Evolutionary conservation across 2,329 filamentous ascomycete species (phyloP).

Genomic region (Nothopassalora personata): DNA sequence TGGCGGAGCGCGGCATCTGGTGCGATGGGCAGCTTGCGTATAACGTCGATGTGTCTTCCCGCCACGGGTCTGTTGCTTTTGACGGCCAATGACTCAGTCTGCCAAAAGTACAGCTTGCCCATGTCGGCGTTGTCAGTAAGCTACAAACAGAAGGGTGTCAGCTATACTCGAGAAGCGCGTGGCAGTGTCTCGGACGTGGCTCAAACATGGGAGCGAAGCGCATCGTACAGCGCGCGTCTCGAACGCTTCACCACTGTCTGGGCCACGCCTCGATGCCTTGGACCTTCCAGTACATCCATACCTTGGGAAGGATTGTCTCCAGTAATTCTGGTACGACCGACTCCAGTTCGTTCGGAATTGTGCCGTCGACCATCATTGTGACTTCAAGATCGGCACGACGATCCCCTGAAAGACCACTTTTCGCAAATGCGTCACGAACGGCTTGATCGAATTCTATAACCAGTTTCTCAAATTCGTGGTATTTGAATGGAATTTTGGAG

Average conservation of each 20-base stretch:
- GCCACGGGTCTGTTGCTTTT: conserved; percentile 23
- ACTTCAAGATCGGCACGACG: conserved; percentile 48
- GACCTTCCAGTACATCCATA: too few species aligned
- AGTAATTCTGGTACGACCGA: conserved; percentile 47
- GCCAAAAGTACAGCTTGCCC: conserved; percentile 64
- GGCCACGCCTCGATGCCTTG: too few species aligned
- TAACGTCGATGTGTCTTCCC: conserved; percentile 48
- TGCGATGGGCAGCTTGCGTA: conserved; percentile 47
- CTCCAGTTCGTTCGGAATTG: conserved; percentile 48
- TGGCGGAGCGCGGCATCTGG: conserved; percentile 32
- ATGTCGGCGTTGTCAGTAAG: conserved; percentile 59
- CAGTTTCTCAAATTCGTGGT: conserved; percentile 43
- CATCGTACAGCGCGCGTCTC: too few species aligned
- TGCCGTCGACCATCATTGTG: conserved; percentile 48
- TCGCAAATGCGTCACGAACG: conserved; percentile 54
- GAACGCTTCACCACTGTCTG: too few species aligned
- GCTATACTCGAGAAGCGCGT: too few species aligned
- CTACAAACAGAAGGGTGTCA: too few species aligned
- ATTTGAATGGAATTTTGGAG: conserved; percentile 44
- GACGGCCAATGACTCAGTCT: conserved; percentile 62
- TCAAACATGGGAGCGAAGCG: too few species aligned
- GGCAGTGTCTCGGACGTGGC: too few species aligned
- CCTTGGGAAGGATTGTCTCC: conserved; percentile 45
- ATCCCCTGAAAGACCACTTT: conserved; percentile 39
- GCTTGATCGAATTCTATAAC: conserved; percentile 59